Base-by-base conservation (phyloP, 2,329 filamentous ascomycete genomes). In the Epichloe elymi region DNA sequence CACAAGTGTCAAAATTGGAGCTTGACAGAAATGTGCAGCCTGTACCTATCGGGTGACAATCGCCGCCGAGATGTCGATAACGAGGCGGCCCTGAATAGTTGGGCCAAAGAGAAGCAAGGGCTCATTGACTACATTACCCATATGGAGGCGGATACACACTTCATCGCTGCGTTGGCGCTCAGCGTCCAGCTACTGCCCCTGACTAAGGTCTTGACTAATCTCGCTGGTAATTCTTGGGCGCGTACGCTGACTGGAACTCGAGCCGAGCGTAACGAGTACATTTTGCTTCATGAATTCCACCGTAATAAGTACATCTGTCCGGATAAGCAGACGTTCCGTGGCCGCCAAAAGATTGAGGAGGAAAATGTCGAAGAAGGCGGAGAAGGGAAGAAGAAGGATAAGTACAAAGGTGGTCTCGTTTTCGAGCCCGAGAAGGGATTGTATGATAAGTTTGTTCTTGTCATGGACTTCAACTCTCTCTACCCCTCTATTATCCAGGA, bases 381-480 rank as follows among this genome's bases (percentile, higher is more conserved):
- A 8, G 86, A 88, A 56, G 80, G 78, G 53, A 98, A 96, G 71
- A 98, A 97, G 75, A 98, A 96, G 68, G 94, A 98, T 71, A 98
- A 97, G 69, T 98, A 86, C 74, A 97, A 98, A 73, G 93, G 93
- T 64, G 93, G 94, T 75, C 82, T 98, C 35, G 93, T 98, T 52
- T 97, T 98, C 60, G 93, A 98, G 66, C 93, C 93, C 4, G 90
- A 97, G 66, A 96, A 91, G 67, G 93, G 94, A 17, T 78, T 98
- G 4, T 98, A 98, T 64, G 93, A 98, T 76, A 95, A 94, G 70
- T 96, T 94, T 67, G 86, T 98, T 50, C 79, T 98, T 51, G 94
- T 98, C 67, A 98, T 98, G 94, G 93, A 98, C 74, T 98, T 98
- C 75, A 98, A 98, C 77, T 96, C 90, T 60, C 75, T 98, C 55